phyloP scores from a whole-genome alignment of 2,329 filamentous ascomycete genomes.

The Trichophyton schoenleinii region DNA sequence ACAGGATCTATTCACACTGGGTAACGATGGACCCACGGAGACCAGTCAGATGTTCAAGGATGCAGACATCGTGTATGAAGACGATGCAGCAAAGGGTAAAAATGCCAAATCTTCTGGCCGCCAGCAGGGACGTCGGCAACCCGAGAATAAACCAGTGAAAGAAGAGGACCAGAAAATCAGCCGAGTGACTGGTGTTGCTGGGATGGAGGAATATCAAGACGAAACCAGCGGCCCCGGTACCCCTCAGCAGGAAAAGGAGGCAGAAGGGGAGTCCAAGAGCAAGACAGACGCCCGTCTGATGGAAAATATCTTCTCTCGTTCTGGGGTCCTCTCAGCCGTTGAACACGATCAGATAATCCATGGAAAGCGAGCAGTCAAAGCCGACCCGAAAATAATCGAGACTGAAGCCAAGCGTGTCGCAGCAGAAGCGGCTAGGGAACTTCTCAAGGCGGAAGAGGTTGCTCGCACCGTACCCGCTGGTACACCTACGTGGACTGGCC shows the following conservation, averaged over 20 bases:
- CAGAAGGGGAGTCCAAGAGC: constrained; percentile 11
- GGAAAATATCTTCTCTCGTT: constrained; percentile 75
- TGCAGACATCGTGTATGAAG: constrained; percentile 59
- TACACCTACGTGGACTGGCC: constrained; percentile 87
- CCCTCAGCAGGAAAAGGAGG: constrained; percentile 16
- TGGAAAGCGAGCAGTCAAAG: constrained; percentile 56
- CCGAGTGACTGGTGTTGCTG: constrained; percentile 49
- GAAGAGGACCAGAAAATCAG: constrained; percentile 37
- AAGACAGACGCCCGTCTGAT: constrained; percentile 62
- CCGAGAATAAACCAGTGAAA: constrained; percentile 10
- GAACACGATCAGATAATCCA: constrained; percentile 88
- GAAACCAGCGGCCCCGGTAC: constrained; percentile 21
- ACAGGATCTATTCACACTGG: constrained; percentile 80
- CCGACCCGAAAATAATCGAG: constrained; percentile 66
- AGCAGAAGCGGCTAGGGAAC: constrained; percentile 60
- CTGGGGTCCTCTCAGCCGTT: constrained; percentile 77
- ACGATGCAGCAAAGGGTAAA: constrained; percentile 19
- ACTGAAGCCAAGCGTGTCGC: constrained; percentile 71
- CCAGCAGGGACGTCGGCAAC: constrained; percentile 13
- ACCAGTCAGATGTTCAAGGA: constrained; percentile 78
- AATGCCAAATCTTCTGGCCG: background rate
- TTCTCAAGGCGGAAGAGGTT: constrained; percentile 59
- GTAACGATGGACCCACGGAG: constrained; percentile 59
- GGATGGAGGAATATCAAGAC: constrained; percentile 51
- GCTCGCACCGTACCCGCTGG: constrained; percentile 65